Percentiles rank a stretch among this genome's conserved stretches.
These are phyloP conservation scores for Trichoderma aggressivum DNA, from an alignment of 2,329 filamentous ascomycete species.

Conservation along the genomic window DNA sequence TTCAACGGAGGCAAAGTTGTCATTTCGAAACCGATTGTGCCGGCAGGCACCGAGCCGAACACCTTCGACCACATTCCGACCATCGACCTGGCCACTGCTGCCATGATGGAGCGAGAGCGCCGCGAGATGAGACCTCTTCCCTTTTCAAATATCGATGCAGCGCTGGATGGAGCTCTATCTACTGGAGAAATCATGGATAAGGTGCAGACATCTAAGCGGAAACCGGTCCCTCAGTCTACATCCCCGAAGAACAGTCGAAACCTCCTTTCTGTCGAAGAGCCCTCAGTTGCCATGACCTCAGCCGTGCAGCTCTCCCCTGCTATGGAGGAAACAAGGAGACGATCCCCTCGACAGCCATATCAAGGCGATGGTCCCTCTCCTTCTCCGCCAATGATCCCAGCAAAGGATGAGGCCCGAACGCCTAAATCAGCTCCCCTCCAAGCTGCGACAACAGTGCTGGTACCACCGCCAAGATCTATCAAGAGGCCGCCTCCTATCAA, in stretches of 20 bases:
- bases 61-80: conserved; percentile 46
- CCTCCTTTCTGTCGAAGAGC: neutral
- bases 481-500: neutral
- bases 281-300: conserved; percentile 24
- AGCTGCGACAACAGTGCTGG: neutral
- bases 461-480: conserved; percentile 14
- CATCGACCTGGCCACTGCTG: conserved; percentile 49
- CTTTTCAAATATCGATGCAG: conserved; percentile 33
- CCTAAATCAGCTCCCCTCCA: conserved; percentile 2
- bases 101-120: conserved; percentile 44
- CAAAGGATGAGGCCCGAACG: neutral
- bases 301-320: conserved; percentile 51
- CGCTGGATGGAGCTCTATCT: conserved; percentile 33
- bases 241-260: neutral
- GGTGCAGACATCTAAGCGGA: conserved; percentile 37
- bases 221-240: conserved; percentile 30
- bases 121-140: conserved; percentile 33
- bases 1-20: conserved; percentile 37
- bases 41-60: conserved; percentile 34
- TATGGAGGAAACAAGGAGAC: conserved; percentile 47
- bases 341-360: conserved; percentile 43
- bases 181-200: conserved; percentile 34
- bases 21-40: conserved; percentile 51
- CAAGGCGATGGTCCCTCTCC: neutral
- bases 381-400: neutral